phyloP scores from a whole-genome alignment of 441 rosid species.

The Erysimum pusillum region DNA sequence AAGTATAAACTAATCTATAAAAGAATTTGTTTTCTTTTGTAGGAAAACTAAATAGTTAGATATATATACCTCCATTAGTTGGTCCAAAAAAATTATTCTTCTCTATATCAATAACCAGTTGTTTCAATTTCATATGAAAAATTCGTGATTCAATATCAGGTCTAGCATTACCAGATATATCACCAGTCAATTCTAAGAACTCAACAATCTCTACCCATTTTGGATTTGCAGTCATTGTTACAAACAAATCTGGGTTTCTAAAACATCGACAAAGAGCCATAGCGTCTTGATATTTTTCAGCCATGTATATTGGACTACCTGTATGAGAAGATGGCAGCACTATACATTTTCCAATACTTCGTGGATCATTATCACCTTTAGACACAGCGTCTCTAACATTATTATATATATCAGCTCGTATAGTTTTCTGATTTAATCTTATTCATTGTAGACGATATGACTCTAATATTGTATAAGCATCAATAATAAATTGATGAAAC shows the following conservation, averaged over 20 bases:
- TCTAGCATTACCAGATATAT: not conserved
- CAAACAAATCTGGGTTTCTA: slow-evolving; percentile 11
- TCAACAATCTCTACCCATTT: not conserved
- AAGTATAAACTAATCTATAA: no score
- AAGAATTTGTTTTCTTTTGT: no score
- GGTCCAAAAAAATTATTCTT: no score
- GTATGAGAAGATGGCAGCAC: slow-evolving; percentile 9
- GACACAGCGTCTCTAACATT: no score
- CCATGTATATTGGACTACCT: not conserved
- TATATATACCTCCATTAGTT: no score
- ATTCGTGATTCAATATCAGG: not conserved
- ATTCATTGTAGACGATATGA: no score
- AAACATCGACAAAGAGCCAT: slow-evolving; percentile 6
- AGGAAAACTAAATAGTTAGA: no score
- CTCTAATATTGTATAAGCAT: no score
- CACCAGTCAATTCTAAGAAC: not conserved
- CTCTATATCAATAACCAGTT: no score
- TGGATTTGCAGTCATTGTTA: slow-evolving; percentile 15
- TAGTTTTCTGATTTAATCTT: no score
- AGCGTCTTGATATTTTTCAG: slow-evolving; percentile 24
- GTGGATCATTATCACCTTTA: no score
- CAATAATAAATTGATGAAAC: not conserved
- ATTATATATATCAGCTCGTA: no score
- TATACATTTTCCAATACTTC: not conserved
- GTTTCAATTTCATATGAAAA: slow-evolving; percentile 3